Conservation (phyloP, 352 stramenopile species). For the Nothophytophthora sp. region DNA sequence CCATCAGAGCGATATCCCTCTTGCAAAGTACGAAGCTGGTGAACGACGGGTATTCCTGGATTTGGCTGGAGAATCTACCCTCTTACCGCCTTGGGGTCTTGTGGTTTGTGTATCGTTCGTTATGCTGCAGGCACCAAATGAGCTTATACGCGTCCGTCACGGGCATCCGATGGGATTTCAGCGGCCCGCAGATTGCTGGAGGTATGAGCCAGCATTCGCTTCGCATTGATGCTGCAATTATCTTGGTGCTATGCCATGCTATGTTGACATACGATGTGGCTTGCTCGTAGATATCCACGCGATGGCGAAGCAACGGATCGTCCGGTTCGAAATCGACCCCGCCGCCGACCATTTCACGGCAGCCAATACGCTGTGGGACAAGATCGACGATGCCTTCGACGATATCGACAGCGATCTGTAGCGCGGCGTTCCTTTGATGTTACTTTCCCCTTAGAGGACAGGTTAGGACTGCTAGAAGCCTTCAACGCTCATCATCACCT, state of each 20-base stretch:
- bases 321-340: constrained; percentile 59
- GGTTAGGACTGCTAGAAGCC: too few species aligned
- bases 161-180: constrained; percentile 83
- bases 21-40: constrained; percentile 52
- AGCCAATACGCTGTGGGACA: constrained; percentile 68
- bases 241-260: neutral
- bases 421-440: neutral
- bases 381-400: constrained; percentile 69
- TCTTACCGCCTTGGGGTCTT: too few species aligned
- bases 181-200: constrained; percentile 43
- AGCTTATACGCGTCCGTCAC: constrained; percentile 73
- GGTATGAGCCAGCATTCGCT: constrained; percentile 13
- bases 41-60: neutral
- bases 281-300: constrained; percentile 74
- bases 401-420: constrained; percentile 56
- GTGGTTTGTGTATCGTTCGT: constrained; percentile 1
- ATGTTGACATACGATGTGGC: neutral
- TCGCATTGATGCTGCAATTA: neutral
- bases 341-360: constrained; percentile 52
- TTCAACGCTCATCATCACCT: too few species aligned
- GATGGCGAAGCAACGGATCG: constrained; percentile 51
- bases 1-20: constrained; percentile 71
- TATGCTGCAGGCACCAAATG: constrained; percentile 64
- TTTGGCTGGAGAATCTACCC: too few species aligned
- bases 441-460: too few species aligned